Evolutionary conservation across 352 stramenopile genomes (phyloP), one percentile per base, ranked within the genome.

Genomic region (Peronospora tabacina): DNA sequence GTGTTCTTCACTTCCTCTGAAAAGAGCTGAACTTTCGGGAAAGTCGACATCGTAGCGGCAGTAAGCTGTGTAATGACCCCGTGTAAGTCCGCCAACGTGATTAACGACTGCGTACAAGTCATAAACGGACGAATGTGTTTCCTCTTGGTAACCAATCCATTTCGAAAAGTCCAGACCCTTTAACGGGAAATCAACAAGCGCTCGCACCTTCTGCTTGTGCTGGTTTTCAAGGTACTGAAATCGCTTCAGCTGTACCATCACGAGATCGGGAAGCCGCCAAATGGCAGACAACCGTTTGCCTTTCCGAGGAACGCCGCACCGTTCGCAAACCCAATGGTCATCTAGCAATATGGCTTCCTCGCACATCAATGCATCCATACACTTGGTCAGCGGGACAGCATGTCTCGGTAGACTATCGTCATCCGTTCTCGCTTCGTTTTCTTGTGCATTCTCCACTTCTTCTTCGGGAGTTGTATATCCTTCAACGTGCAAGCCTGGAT

Each of bases 71-170:
- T 99, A 99, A 58, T 99, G 96, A 5, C 96, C 96, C 33, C 85
- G 84, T 2, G 90, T 92, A 7, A 98, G 72, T 0, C 86, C 89
- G 22, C 96, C 96, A 45, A 97, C 89, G 53, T 99, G 96, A 72
- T 99, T 97, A n/a, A 96, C 90, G 7, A 99, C 95, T 15, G 87
- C 94, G 56, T 98, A 98, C 20, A 98, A 67, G 59, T 98, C 95
- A 54, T 98, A 98, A 17, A 93, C 60, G 3, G 60, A 52, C 42
- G 56, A 54, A 10, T 30, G 32, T 16, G 22, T 24, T 39, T 41
- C 40, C 16, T 60, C 58, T 4, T 76, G 61, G 16, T 61, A 46
- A 19, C 61, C 72, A 52, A 90, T 84, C 72, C 81, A 91, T 19
- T 68, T 72, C 7, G 72, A 77, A n/a, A 94, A 87, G 28, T 92